These are phyloP conservation scores for Stemphylium lycopersici DNA, from an alignment of 2,329 filamentous ascomycete species.

Conservation along the genomic window DNA sequence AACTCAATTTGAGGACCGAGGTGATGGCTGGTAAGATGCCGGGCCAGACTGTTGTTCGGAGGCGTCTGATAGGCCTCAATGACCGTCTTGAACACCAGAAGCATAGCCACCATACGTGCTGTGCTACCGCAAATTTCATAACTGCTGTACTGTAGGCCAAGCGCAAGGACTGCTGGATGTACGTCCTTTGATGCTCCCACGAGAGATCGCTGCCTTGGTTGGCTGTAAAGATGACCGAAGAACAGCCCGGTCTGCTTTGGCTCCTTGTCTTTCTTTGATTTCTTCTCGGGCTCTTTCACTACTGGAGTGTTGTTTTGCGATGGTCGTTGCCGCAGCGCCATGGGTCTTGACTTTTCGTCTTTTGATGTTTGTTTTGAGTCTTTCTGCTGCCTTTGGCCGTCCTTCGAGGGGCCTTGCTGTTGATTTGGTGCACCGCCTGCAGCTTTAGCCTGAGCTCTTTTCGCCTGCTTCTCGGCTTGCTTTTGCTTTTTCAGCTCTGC, in stretches of 20 bases:
- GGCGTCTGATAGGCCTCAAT: constrained; percentile 94
- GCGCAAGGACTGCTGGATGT: constrained; percentile 80
- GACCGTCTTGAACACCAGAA: constrained; percentile 89
- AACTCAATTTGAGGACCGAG: constrained; percentile 96
- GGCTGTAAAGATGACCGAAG: constrained; percentile 81
- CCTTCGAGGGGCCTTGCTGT: constrained; percentile 41
- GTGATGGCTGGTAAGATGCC: constrained; percentile 89
- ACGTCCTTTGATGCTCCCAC: constrained; percentile 71
- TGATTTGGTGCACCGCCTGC: constrained; percentile 39
- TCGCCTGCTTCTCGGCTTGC: constrained; percentile 89
- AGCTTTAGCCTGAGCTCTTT: constrained; percentile 73
- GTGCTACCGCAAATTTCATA: constrained; percentile 91
- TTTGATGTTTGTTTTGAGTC: constrained; percentile 42
- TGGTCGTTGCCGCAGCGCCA: constrained; percentile 40
- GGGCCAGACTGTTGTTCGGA: constrained; percentile 78
- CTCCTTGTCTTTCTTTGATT: constrained; percentile 41
- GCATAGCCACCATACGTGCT: constrained; percentile 82
- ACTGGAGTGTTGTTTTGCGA: constrained; percentile 37
- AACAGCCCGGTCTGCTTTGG: constrained; percentile 62
- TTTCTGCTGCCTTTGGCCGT: constrained; percentile 45
- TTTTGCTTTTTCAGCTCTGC: constrained; percentile 87
- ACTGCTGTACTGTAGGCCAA: constrained; percentile 88
- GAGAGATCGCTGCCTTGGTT: constrained; percentile 69
- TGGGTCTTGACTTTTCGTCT: constrained; percentile 41
- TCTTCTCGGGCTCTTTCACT: constrained; percentile 40